Conservation (phyloP, 208 protist species). For the Trypanosoma scelopori region DNA sequence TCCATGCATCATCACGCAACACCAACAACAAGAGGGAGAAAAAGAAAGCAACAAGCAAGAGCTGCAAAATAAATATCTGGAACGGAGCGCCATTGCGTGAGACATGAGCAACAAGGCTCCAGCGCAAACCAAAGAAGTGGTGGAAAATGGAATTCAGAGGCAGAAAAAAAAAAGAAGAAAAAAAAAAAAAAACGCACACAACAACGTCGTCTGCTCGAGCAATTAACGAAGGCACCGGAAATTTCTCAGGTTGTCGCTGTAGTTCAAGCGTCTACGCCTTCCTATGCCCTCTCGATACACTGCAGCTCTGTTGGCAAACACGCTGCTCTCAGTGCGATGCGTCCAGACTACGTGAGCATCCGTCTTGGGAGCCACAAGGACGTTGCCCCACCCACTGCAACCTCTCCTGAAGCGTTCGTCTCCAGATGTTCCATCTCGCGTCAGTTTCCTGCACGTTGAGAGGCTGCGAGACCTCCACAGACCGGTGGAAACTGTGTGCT, state of each 20-base stretch:
- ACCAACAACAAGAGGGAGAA: background rate
- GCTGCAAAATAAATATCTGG: too few relatives aligned
- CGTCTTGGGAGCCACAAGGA: background rate
- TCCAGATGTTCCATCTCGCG: conserved; percentile 19
- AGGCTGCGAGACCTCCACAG: background rate
- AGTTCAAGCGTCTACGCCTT: too few relatives aligned
- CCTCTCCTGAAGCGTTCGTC: conserved; percentile 14
- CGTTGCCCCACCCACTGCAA: background rate
- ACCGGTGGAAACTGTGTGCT: too few relatives aligned
- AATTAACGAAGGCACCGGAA: background rate
- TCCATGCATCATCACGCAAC: background rate
- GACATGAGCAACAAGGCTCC: too few relatives aligned
- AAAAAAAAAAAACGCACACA: conserved; percentile 10
- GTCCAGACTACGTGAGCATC: background rate
- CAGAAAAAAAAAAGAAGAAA: too few relatives aligned
- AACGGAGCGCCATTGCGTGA: too few relatives aligned
- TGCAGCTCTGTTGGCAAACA: too few relatives aligned
- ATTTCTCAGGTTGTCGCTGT: too few relatives aligned
- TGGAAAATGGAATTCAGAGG: too few relatives aligned
- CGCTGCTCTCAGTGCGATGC: too few relatives aligned
- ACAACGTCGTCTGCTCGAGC: background rate
- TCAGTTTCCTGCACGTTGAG: conserved; percentile 4
- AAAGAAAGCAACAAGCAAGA: conserved; percentile 20
- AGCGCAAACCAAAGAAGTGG: too few relatives aligned
- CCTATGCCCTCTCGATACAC: too few relatives aligned